Evolutionary conservation across 495 filamentous ascomycete species (phyloP), one percentile per base, ranked within the genome.

Genomic region (Ascodesmis nigricans): DNA sequence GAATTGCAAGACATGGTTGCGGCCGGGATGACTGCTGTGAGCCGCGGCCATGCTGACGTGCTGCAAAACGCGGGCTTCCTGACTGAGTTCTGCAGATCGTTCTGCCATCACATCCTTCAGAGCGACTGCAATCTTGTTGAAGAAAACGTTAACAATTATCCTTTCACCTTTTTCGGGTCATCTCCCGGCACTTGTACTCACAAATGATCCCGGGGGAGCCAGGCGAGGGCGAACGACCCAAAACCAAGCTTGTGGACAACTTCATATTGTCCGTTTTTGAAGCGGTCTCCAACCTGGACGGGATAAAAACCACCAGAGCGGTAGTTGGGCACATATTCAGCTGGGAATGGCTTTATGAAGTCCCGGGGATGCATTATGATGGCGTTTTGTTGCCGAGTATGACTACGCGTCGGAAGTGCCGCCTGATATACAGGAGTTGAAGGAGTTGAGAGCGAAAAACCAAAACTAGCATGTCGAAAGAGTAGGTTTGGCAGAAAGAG

Each of bases 211-310:
- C 44, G 52, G 17, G 58, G 57, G 5, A 57, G 47, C 62, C 63
- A 67, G 31, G 63, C 60, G 21, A 61, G 65, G 4, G 61, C 61
- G 43, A 53, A 61, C 5, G 49, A 53, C 26, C 61, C 63, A 45
- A 54, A 58, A 29, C 61, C 59, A 29, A 63, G 41, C 44, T 67
- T 67, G 37, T 60, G 56, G 3, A 59, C 21, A 14, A 67, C 45
- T 28, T 52, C 57, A 38, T 65, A 67, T 27, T 56, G 39, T 13
- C 51, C 52, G 23, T 53, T 29, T 20, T 54, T 39, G 9, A 62
- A 48, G 9, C 18, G 36, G 29, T 59, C 53, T 9, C 56, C 59
- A 9, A 66, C 37, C 13, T 31, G 40, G 29, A 61, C 44, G 7
- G 63, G 64, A 32, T 66, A 58, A 35, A 58, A 64, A 5, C 61